These are phyloP conservation scores for Cenchrus americanus DNA, from an alignment of 176 grass and related monocot species.

Conservation along the genomic window DNA sequence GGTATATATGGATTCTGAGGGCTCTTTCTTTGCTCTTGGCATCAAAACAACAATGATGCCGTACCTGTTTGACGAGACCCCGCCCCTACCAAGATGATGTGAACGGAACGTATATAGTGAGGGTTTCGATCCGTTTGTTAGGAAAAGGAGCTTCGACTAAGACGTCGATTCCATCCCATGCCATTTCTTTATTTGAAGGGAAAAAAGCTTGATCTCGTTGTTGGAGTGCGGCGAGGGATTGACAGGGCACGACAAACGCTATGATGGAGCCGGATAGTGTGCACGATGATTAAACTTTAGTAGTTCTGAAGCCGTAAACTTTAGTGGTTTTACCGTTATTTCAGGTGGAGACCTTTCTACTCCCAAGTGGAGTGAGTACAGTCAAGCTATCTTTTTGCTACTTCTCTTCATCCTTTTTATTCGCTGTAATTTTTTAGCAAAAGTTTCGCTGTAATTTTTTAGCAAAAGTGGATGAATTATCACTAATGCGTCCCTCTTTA, in stretches of 20 bases:
- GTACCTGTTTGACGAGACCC: slow-evolving; percentile 14
- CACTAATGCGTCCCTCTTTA: neutral
- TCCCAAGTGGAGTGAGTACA: neutral
- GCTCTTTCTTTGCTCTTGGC: neutral
- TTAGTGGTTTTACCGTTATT: neutral
- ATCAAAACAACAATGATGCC: slow-evolving; percentile 16
- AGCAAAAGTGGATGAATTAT: neutral
- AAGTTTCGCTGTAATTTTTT: too few relatives aligned
- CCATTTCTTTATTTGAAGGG: neutral
- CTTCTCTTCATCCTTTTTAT: too few relatives aligned
- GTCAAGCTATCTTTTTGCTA: neutral
- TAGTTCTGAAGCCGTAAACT: neutral
- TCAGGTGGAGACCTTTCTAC: neutral
- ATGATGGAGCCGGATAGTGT: neutral
- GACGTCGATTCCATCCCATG: slow-evolving; percentile 26
- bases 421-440: too few relatives aligned
- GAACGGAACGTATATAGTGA: neutral
- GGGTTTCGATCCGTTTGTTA: slow-evolving; percentile 27
- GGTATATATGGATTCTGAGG: neutral
- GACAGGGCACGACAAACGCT: neutral
- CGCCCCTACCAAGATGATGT: slow-evolving; percentile 7
- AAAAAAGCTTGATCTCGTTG: neutral
- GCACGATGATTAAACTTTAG: slow-evolving; percentile 20
- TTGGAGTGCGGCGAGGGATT: neutral
- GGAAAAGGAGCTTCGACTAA: slow-evolving; percentile 6